Evolutionary conservation across 2,329 filamentous ascomycete genomes (phyloP), one percentile per base, ranked within the genome.

Genomic region (Diaporthe longicolla): DNA sequence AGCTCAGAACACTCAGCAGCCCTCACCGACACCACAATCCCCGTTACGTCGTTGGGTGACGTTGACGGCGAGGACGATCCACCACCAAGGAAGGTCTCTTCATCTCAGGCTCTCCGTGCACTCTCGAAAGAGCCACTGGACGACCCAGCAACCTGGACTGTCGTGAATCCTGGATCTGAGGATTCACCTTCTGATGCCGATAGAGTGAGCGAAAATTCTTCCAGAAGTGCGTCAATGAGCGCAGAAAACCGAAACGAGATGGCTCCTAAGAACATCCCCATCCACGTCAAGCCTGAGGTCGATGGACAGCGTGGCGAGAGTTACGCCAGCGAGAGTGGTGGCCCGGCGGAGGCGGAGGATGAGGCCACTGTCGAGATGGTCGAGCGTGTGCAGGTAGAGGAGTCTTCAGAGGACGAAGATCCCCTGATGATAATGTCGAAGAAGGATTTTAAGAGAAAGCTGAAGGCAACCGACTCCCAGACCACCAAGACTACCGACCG

Each of bases 81-180:
- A 17, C 79, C 79, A 52, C 76, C 80, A 0, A 82, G 78, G 73
- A 83, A 81, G 63, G 79, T 84, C 10, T 83, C 82, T 3, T 83
- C 82, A 4, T 83, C 82, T 17, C 82, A 84, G 72, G 81, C 80
- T n/a, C 74, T 84, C 45, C 82, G 81, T 54, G 81, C 79, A 3
- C 78, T 83, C 11, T 81, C 82, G n/a, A 81, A 82, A 50, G 80
- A 78, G 52, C 82, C 82, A 7, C 70, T 83, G 17, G 82, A 84
- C 54, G 81, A 81, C 29, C 81, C 80, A 26, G 78, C 79, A 9
- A 77, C 75, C 21, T 83, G 82, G 82, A 83, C 81, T 7, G 78
- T 81, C 3, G 81, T 83, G 29, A 80, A 82, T 40, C 29, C 75
- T 37, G 54, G 68, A 26, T 61, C 65, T 26, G 65, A 71, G 21